Conservation (phyloP, 176 grass and related monocot genomes). For the Ensete glaucum region DNA sequence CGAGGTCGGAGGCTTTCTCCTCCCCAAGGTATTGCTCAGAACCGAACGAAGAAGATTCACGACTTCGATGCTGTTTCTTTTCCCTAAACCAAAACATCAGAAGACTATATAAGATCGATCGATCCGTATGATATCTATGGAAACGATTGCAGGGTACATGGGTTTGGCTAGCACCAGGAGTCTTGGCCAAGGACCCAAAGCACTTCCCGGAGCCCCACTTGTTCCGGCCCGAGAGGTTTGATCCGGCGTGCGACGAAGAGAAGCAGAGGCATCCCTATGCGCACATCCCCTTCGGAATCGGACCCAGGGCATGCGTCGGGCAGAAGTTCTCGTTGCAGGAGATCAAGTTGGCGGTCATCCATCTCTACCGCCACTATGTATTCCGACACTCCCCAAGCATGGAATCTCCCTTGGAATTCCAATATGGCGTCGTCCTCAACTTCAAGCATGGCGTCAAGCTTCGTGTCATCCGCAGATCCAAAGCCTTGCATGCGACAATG, state of each 20-base stretch:
- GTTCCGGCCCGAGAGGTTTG: conserved; percentile 78
- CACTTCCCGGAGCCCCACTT: conserved; percentile 80
- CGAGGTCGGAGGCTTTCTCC: conserved; percentile 49
- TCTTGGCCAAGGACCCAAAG: conserved; percentile 59
- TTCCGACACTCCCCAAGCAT: conserved; percentile 75
- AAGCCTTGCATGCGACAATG: neutral
- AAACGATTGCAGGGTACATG: conserved; percentile 43
- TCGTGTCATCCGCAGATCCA: conserved; percentile 28
- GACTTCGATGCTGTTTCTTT: too few species aligned
- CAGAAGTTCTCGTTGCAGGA: conserved; percentile 78
- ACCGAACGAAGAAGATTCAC: too few species aligned
- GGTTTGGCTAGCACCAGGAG: conserved; percentile 77
- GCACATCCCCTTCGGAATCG: conserved; percentile 71
- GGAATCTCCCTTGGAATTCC: conserved; percentile 84
- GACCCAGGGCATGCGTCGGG: conserved; percentile 64
- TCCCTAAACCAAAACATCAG: too few species aligned
- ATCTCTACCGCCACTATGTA: conserved; percentile 53
- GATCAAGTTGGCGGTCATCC: conserved; percentile 65
- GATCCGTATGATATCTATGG: neutral
- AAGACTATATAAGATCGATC: too few species aligned
- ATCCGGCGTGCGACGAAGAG: conserved; percentile 50
- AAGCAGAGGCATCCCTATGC: conserved; percentile 64
- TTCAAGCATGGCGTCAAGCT: conserved; percentile 91
- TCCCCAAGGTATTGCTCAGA: conserved; percentile 45
- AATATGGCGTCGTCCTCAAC: conserved; percentile 61